Conservation (phyloP, 257 asterid species). For the Henckelia pumila region DNA sequence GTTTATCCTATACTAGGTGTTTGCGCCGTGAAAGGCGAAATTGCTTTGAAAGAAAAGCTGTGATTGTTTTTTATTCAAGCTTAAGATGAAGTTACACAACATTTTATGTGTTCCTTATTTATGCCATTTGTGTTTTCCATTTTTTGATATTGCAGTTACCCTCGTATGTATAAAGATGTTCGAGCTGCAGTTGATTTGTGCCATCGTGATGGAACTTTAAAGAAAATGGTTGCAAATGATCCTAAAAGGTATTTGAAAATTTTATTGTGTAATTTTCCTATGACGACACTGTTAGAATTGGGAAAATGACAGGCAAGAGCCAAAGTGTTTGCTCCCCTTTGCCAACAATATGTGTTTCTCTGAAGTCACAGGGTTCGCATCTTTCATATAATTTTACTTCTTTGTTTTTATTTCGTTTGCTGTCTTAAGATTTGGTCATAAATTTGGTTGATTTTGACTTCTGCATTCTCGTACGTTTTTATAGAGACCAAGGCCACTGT, state of each 20-base stretch:
- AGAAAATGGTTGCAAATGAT: constrained; percentile 93
- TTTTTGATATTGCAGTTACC: constrained; percentile 56
- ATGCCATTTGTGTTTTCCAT: constrained; percentile 27
- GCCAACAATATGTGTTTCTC: background rate
- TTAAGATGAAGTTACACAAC: constrained; percentile 5
- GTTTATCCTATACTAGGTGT: background rate
- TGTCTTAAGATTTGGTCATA: too few relatives aligned
- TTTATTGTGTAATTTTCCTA: constrained; percentile 7
- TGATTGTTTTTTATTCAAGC: background rate
- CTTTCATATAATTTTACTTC: too few relatives aligned
- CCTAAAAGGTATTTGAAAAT: constrained; percentile 61
- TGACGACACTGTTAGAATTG: background rate
- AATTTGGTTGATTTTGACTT: too few relatives aligned
- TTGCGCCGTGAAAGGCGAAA: constrained; percentile 6
- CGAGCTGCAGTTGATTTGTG: constrained; percentile 98
- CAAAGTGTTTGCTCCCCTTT: background rate
- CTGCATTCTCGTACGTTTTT: too few relatives aligned
- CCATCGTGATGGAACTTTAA: constrained; percentile 99
- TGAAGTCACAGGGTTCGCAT: too few relatives aligned
- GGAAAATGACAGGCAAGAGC: background rate
- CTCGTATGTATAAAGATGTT: constrained; percentile 84
- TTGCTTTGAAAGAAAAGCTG: constrained; percentile 8
- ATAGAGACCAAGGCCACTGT: too few relatives aligned
- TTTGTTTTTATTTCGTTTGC: too few relatives aligned
- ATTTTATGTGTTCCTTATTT: constrained; percentile 9